Evolutionary conservation across 768 basidiomycete species (phyloP), one percentile per base, ranked within the genome.

Genomic region (Leccinum incarnatum): DNA sequence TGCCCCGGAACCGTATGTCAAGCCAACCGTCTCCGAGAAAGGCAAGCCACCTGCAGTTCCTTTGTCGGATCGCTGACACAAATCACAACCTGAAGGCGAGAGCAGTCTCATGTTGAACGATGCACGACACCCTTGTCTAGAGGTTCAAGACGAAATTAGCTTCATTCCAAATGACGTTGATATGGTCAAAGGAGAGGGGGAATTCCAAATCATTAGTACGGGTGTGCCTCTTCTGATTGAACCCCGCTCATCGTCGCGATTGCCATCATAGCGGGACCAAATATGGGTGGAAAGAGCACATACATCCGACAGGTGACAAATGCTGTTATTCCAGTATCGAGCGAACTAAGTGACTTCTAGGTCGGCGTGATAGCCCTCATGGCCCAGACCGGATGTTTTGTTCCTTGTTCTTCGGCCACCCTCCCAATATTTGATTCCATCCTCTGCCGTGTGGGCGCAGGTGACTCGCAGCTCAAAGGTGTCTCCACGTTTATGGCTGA

Each of bases 401-500:
- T 99, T 0, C 97, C 97, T 2, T 97, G 95, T 63, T 81, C 86
- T 8, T 83, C 88, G 63, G 97, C 97, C 0, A 79, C 82, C 27
- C 64, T 98, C 1, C 97, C 97, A 0, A 85, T 98, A 54, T 98
- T 98, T 59, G 97, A 99, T 73, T 97, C 94, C 3, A 87, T 99
- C 47, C 75, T 98, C 11, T 97, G 96, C 57, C 82, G 97, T 62
- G 96, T 99, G 2, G 97, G 97, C 9, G 97, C 97, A 0, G 97
- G 97, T 0, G 97, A 99, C 71, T 95, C 92, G 71, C 96, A 98
- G 70, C 76, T 98, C 48, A 98, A 97, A 73, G 97, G 97, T 11
- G 93, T 99, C 0, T 96, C 94, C 25, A 99, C 96, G 0, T 99
- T 99, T 72, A 98, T 98, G 96, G 95, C 95, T 2, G 97, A 99